Percentiles rank a stretch among this genome's conserved stretches.
These are phyloP conservation scores for Aspergillus viridinutans DNA, from an alignment of 2,329 filamentous ascomycete genomes.

Conservation along the genomic window DNA sequence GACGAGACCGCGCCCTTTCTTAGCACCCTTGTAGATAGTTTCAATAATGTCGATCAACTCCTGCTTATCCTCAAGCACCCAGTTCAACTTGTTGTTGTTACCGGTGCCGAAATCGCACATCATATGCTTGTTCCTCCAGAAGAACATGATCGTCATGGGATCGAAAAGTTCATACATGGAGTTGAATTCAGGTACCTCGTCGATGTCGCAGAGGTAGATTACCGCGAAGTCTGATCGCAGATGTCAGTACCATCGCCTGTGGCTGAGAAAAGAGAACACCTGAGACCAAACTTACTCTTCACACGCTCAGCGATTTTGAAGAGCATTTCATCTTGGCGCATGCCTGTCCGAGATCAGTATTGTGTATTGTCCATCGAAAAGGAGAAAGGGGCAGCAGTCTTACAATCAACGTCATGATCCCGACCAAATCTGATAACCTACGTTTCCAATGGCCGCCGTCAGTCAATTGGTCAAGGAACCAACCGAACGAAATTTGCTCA, in stretches of 20 bases:
- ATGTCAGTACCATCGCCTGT: neutral
- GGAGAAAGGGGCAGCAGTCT: conserved; percentile 7
- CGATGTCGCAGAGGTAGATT: conserved; percentile 90
- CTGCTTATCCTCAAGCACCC: conserved; percentile 95
- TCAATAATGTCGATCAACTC: conserved; percentile 98
- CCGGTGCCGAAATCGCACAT: conserved; percentile 88
- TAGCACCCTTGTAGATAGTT: conserved; percentile 96
- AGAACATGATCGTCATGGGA: conserved; percentile 76
- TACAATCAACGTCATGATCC: conserved; percentile 72
- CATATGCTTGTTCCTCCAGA: conserved; percentile 87
- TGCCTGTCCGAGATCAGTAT: conserved; percentile 40
- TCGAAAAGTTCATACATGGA: conserved; percentile 91
- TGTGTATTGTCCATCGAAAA: conserved; percentile 2
- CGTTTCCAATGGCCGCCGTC: neutral
- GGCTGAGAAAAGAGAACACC: neutral
- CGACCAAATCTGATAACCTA: conserved; percentile 88
- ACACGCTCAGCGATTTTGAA: conserved; percentile 91
- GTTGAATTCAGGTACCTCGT: conserved; percentile 88
- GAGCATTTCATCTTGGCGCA: conserved; percentile 86
- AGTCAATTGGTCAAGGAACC: neutral
- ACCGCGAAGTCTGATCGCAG: conserved; percentile 37
- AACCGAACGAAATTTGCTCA: neutral
- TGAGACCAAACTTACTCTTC: conserved; percentile 53
- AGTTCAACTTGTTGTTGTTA: conserved; percentile 98
- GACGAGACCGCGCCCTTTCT: conserved; percentile 94